Evolutionary conservation across 192 early-diverging fungal genomes (phyloP).

Genomic region (Dissophora ornata): DNA sequence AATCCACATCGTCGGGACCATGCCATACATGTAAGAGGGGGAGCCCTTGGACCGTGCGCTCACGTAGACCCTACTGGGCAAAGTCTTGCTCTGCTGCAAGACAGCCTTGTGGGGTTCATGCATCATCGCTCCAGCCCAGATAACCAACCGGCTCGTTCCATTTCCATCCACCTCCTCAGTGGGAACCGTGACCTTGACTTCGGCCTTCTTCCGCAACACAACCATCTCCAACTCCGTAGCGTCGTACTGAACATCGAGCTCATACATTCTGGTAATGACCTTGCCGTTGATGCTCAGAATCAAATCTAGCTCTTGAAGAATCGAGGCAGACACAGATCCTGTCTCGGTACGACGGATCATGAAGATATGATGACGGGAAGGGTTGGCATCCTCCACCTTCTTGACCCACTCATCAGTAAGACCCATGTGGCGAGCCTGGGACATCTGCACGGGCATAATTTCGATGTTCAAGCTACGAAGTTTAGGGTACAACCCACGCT

Average conservation of each 20-base stretch:
- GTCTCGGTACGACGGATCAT: conserved; percentile 69
- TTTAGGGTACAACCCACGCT: conserved; percentile 60
- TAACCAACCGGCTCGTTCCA: conserved; percentile 75
- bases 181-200: conserved; percentile 77
- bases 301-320: conserved; percentile 73
- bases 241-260: conserved; percentile 72
- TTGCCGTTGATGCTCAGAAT: conserved; percentile 78
- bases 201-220: conserved; percentile 78
- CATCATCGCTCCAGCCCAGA: conserved; percentile 88
- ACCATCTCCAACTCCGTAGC: conserved; percentile 66
- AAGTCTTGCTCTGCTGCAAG: conserved; percentile 70
- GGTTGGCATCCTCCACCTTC: conserved; percentile 65
- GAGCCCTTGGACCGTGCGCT: conserved; percentile 65
- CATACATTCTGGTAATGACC: conserved; percentile 68
- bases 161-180: conserved; percentile 68
- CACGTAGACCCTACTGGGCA: conserved; percentile 76
- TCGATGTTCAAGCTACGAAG: conserved; percentile 73
- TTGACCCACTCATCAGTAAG: conserved; percentile 67
- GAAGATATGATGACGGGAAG: conserved; percentile 68
- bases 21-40: conserved; percentile 72
- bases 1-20: conserved; percentile 78
- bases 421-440: conserved; percentile 69
- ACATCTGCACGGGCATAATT: conserved; percentile 66
- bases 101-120: conserved; percentile 80
- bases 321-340: conserved; percentile 65